Conservation (phyloP, 164 flowering plant genomes). For the Vitis cinerea region DNA sequence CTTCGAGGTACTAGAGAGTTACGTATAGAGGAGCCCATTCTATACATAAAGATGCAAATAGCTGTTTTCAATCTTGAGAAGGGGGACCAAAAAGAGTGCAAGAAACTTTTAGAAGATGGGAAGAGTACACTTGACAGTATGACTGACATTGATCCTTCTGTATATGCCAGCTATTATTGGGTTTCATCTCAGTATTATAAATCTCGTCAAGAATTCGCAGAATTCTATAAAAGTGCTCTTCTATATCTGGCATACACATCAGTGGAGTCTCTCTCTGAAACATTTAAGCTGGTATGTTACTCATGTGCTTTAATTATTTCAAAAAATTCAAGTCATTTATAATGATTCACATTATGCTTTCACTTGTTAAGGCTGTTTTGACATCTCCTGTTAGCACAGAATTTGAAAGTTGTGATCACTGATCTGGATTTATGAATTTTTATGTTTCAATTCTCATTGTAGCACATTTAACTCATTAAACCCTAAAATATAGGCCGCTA, state of each 20-base stretch:
- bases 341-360: background rate
- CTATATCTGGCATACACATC: conserved; percentile 92
- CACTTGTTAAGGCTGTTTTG: conserved; percentile 1
- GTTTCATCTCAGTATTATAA: conserved; percentile 84
- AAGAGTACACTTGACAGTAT: conserved; percentile 85
- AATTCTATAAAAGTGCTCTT: conserved; percentile 87
- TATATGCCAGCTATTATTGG: conserved; percentile 91
- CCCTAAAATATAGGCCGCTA: too few species aligned
- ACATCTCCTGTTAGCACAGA: background rate
- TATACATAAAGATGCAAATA: conserved; percentile 87
- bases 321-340: background rate
- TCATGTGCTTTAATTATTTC: background rate
- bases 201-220: conserved; percentile 79
- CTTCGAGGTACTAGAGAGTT: conserved; percentile 66
- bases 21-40: conserved; percentile 84
- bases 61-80: conserved; percentile 75
- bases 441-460: too few species aligned
- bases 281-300: conserved; percentile 80
- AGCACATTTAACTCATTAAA: too few species aligned
- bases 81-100: conserved; percentile 84
- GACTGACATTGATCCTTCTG: conserved; percentile 99
- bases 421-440: too few species aligned
- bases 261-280: conserved; percentile 90
- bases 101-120: conserved; percentile 85
- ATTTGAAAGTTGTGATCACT: background rate